A percentile compares a stretch with the other conserved stretches of the same genome.
Evolutionary conservation across 2,329 filamentous ascomycete species (phyloP).

Genomic region (Colletotrichum sp.): DNA sequence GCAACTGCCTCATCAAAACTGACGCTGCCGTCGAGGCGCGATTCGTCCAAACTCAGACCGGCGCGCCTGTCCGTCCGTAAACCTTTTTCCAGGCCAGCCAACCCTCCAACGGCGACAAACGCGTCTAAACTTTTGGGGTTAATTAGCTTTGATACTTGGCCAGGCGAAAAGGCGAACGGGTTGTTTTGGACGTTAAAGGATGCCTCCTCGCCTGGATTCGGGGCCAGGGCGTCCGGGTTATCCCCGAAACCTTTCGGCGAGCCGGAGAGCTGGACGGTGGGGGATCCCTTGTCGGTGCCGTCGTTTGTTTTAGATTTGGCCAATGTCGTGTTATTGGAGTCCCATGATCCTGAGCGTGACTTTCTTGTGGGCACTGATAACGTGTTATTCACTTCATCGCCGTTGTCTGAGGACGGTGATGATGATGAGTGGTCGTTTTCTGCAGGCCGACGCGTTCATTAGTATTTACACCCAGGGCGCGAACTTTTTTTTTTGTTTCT

Average conservation of each 20-base stretch:
- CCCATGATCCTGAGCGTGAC: slow-evolving; percentile 21
- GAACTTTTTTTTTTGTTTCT: not conserved
- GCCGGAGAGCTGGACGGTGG: not conserved
- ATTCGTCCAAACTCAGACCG: slow-evolving; percentile 58
- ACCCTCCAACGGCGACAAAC: slow-evolving; percentile 56
- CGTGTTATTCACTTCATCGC: slow-evolving; percentile 20
- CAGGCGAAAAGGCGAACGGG: slow-evolving; percentile 59
- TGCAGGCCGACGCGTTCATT: not conserved
- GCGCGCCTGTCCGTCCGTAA: slow-evolving; percentile 52
- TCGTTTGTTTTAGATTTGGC: slow-evolving; percentile 19
- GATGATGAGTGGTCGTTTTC: slow-evolving; percentile 4
- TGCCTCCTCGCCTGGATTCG: slow-evolving; percentile 66
- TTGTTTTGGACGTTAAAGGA: slow-evolving; percentile 71
- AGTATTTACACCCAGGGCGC: not conserved
- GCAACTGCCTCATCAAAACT: slow-evolving; percentile 54
- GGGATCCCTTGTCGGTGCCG: slow-evolving; percentile 12
- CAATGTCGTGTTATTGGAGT: slow-evolving; percentile 19
- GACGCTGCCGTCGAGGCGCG: slow-evolving; percentile 45
- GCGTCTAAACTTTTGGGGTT: slow-evolving; percentile 54
- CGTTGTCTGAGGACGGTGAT: slow-evolving; percentile 10
- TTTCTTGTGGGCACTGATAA: slow-evolving; percentile 23
- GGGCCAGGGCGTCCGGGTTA: slow-evolving; percentile 26
- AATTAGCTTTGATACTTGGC: slow-evolving; percentile 59
- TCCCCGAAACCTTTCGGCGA: slow-evolving; percentile 25
- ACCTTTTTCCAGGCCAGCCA: slow-evolving; percentile 56